Evolutionary conservation across 2,329 filamentous ascomycete species (phyloP), one percentile per base, ranked within the genome.

Genomic region (Fusarium nematophilum): DNA sequence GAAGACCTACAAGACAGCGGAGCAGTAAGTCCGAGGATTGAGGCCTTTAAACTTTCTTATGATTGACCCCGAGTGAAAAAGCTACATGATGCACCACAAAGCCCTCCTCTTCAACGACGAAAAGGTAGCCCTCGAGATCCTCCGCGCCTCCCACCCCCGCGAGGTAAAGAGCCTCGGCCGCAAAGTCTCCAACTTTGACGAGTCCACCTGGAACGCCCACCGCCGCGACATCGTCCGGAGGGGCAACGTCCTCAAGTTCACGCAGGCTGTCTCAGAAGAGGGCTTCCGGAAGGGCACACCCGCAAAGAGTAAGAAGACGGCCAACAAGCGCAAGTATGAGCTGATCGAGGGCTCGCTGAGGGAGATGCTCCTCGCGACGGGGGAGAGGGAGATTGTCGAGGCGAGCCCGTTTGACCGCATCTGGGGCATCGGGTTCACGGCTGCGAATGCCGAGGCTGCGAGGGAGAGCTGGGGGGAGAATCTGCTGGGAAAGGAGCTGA

Each of bases 341-440:
- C 67, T 68, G 37, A 62, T 71, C 66, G 75, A 79, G 3, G 70
- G 72, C 5, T 74, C 75, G 13, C 69, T 90, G 62, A 76, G 72
- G 42, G 73, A 71, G 23, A 70, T 76, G 73, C 67, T 91, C 58
- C 70, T 90, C 36, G 77, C 69, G 7, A 90, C 89, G 2, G 86
- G 83, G 0, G 80, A 85, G 5, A 75, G 82, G 38, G 82, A 88
- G 71, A 67, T 91, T 17, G 85, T 90, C 3, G 87, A 89, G 74
- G 86, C 86, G 26, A 81, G 81, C 53, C 84, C 86, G 9, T 78
- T 72, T 53, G 88, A 91, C 74, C 68, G 78, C 5, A 82, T 90
- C 48, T 91, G 88, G 89, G 88, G 88, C 2, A 76, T 91, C 38
- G 88, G 89, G 6, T 89, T 85, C 64, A 74, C 67, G 3, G 82